Evolutionary conservation across 163 green algal species (phyloP).

Genomic region (Smithsoniella earleae): DNA sequence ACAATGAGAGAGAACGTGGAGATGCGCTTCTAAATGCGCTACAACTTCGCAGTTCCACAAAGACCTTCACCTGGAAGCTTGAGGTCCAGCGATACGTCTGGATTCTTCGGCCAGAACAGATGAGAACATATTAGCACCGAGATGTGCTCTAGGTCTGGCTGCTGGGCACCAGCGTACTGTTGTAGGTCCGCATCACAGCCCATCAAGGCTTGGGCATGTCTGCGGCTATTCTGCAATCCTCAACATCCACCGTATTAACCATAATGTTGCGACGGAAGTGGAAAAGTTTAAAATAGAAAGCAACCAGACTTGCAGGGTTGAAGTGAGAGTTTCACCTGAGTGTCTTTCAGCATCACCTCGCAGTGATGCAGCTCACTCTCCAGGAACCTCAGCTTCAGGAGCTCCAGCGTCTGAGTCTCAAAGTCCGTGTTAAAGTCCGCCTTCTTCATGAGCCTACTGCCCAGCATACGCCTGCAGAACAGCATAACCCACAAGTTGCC

Average conservation of each 20-base stretch:
- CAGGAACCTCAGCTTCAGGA: conserved; percentile 86
- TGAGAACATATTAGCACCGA: conserved; percentile 66
- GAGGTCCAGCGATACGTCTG: conserved; percentile 40
- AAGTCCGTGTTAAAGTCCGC: conserved; percentile 66
- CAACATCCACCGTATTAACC: too few relatives aligned
- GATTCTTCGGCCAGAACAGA: conserved; percentile 82
- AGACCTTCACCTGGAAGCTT: conserved; percentile 34
- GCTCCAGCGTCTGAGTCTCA: conserved; percentile 84
- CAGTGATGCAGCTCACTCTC: conserved; percentile 64
- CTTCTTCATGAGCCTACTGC: conserved; percentile 68
- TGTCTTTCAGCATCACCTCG: conserved; percentile 57
- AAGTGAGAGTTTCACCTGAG: not conserved
- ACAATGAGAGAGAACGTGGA: not conserved
- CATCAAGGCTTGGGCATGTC: too few relatives aligned
- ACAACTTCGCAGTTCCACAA: not conserved
- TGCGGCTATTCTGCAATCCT: conserved; percentile 9
- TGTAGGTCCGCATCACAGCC: too few relatives aligned
- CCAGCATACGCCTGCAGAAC: conserved; percentile 59
- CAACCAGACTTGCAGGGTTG: too few relatives aligned
- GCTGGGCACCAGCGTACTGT: too few relatives aligned
- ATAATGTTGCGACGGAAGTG: too few relatives aligned
- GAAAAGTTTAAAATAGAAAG: too few relatives aligned
- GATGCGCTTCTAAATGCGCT: too few relatives aligned
- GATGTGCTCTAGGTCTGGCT: conserved; percentile 34
- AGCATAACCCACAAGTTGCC: not conserved